Conservation (phyloP, 352 stramenopile genomes). For the Blastocystis sp. region DNA sequence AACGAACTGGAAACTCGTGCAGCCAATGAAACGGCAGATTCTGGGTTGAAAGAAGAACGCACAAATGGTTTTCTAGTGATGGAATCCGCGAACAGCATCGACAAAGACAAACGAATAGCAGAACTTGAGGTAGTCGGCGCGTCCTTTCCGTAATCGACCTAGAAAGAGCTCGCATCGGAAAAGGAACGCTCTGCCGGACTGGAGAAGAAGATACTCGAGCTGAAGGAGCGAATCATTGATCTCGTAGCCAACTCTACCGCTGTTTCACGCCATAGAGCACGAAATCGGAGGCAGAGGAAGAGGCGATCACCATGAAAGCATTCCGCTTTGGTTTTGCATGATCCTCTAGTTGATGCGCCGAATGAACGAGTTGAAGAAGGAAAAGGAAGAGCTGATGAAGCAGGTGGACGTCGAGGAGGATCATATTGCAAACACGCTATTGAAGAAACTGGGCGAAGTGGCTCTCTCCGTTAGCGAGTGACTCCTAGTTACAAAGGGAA, state of each 20-base stretch:
- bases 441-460: conserved; percentile 74
- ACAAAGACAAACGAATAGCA: conserved; percentile 34
- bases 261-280: conserved; percentile 36
- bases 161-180: conserved; percentile 49
- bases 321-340: not conserved
- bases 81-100: not conserved
- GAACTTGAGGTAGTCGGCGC: conserved; percentile 49
- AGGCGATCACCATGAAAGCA: conserved; percentile 69
- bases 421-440: conserved; percentile 75
- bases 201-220: conserved; percentile 52
- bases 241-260: not conserved
- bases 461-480: not conserved
- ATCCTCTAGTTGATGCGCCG: conserved; percentile 60
- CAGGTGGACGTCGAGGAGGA: conserved; percentile 75
- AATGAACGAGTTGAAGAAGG: conserved; percentile 68
- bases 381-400: conserved; percentile 52
- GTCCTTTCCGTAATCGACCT: not conserved
- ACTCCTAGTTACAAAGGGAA: conserved; percentile 75
- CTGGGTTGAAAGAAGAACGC: conserved; percentile 16
- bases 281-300: conserved; percentile 64
- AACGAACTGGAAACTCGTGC: conserved; percentile 26
- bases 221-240: conserved; percentile 64
- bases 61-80: not conserved
- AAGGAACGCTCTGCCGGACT: not conserved
- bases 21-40: conserved; percentile 29